Base-by-base conservation (phyloP, 1,284 basidiomycete genomes). In the Cystobasidiaceae sp. region DNA sequence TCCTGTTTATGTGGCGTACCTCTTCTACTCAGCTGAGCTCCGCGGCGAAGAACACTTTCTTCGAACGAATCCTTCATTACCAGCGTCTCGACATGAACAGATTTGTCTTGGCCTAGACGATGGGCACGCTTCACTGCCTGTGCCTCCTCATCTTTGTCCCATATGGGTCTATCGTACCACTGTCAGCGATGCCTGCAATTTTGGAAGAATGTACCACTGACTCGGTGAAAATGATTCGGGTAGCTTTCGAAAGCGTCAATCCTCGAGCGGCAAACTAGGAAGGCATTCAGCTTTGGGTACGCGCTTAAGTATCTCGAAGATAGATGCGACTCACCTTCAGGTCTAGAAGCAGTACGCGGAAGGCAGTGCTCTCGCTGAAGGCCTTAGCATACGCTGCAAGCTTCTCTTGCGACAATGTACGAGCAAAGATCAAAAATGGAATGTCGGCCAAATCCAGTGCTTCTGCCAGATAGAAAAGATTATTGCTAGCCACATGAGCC, bases 21-120 rank as follows among this genome's bases (percentile, higher is more conserved):
- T 50, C 57, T 41, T 30, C 57, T 33, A 25, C 39, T 56, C 21
- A 67, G 28, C 34, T 59, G 39, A 11, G 41, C 43, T 0, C 63
- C 58, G 0, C 67, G 67, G 7, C 28, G 33, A 21, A 66, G 27
- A 17, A 68, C 49, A 28, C 48, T 56, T 41, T 68, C 59, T 32
- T 68, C 67, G 25, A 68, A 68, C 0, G 67, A 54, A 28, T 62
- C 67, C 25, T 56, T 59, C 67, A 68, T 68, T 23, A 64, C 46
- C 11, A 68, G 63, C 3, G 63, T 68, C 30, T 61, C 50, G 9
- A 68, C 67, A 17, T 66, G 61, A 13, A 68, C 67, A n/a, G 50
- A 34, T 23, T 32, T 43, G 21, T 39, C 37, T 28, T 68, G 67
- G 21, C 67, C 67, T 1, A 68, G 27, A n/a, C 67, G 51, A 43